Evolutionary conservation across 108 stramenopile species (phyloP).

Genomic region (Asterionellopsis glacialis): DNA sequence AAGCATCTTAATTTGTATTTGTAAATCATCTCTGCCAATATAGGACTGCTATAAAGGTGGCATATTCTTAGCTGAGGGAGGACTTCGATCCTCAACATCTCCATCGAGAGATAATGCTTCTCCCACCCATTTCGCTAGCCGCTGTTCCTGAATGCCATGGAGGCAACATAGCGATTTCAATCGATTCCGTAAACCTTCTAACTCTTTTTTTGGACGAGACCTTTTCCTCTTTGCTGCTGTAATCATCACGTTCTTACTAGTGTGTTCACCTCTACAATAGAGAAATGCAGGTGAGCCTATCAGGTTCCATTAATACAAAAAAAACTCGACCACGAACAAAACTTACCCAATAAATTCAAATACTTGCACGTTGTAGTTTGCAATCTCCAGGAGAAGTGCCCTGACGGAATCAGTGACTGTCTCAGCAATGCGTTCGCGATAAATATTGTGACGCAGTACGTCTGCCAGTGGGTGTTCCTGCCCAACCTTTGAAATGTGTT

Average conservation of each 20-base stretch:
- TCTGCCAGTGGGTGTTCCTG: constrained; percentile 35
- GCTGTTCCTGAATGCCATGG: constrained; percentile 59
- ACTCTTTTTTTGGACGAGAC: background rate
- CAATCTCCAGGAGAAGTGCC: constrained; percentile 66
- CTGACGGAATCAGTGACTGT: constrained; percentile 74
- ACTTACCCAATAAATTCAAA: constrained; percentile 75
- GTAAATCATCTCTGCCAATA: too few species aligned
- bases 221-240: constrained; percentile 42
- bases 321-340: too few species aligned
- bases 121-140: constrained; percentile 57
- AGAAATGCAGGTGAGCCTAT: too few species aligned
- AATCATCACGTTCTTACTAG: constrained; percentile 86
- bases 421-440: constrained; percentile 75
- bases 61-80: background rate
- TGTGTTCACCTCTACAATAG: constrained; percentile 54
- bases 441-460: constrained; percentile 62
- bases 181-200: constrained; percentile 22
- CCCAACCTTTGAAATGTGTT: constrained; percentile 23
- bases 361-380: constrained; percentile 82
- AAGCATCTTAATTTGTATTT: too few species aligned
- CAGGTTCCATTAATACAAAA: too few species aligned
- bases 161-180: constrained; percentile 42
- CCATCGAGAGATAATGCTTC: constrained; percentile 7
- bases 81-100: background rate
- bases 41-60: background rate